Conservation (phyloP, 2,329 filamentous ascomycete species). For the Aquanectria penicillioides region DNA sequence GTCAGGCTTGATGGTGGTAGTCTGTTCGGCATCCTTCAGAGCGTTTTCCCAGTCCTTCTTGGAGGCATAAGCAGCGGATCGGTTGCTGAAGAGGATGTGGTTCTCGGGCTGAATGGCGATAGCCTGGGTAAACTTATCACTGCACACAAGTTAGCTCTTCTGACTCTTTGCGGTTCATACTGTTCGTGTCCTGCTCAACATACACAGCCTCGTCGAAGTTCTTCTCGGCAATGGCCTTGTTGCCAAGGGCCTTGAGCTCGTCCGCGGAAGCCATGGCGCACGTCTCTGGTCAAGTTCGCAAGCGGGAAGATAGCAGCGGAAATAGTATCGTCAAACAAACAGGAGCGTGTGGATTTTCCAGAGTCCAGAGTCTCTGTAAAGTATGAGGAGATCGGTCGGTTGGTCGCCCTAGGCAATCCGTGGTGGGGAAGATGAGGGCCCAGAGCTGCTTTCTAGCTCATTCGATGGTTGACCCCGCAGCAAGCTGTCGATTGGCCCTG, state of each 20-base stretch:
- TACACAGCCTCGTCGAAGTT: constrained; percentile 97
- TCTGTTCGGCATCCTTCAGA: constrained; percentile 90
- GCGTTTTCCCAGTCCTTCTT: constrained; percentile 89
- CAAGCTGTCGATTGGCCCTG: constrained; percentile 44
- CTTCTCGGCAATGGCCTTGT: constrained; percentile 98
- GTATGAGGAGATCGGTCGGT: constrained; percentile 33
- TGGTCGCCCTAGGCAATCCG: constrained; percentile 36
- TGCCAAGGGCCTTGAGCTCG: constrained; percentile 95
- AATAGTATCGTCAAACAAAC: constrained; percentile 17
- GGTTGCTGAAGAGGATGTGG: constrained; percentile 98
- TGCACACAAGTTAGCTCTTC: constrained; percentile 50
- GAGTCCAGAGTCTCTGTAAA: constrained; percentile 23
- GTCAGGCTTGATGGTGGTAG: constrained; percentile 93
- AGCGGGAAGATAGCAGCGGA: constrained; percentile 8
- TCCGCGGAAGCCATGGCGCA: constrained; percentile 68
- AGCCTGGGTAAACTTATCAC: constrained; percentile 93
- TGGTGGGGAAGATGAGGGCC: constrained; percentile 46
- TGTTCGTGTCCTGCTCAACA: constrained; percentile 51
- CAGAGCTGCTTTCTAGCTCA: constrained; percentile 53
- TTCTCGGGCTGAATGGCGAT: constrained; percentile 89
- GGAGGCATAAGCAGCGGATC: constrained; percentile 87
- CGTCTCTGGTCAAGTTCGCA: constrained; percentile 7
- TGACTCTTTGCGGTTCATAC: background rate
- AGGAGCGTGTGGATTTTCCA: constrained; percentile 17
- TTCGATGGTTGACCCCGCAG: constrained; percentile 50